Evolutionary conservation across 306 rosid species (phyloP).

Genomic region (Prunus kanzakura): DNA sequence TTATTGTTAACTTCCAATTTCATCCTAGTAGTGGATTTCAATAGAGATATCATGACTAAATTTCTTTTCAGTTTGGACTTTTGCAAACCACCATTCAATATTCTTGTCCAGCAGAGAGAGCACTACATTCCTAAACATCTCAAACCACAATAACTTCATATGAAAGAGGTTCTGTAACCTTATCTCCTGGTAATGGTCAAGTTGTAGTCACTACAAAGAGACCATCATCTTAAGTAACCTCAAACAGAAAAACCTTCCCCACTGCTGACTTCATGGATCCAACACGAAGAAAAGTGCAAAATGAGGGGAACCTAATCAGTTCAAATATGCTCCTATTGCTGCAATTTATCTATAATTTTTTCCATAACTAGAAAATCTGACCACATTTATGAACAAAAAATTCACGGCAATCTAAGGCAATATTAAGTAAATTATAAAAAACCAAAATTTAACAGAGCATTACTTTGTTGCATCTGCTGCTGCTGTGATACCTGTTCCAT

Average conservation of each 20-base stretch:
- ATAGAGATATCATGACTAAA: background rate
- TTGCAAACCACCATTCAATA: background rate
- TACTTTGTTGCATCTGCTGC: slow-evolving; percentile 96
- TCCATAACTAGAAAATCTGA: background rate
- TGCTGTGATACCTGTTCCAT: slow-evolving; percentile 45
- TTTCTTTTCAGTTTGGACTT: background rate
- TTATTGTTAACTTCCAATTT: background rate
- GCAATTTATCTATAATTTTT: background rate
- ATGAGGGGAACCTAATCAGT: background rate
- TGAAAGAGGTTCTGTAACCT: background rate
- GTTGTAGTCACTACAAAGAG: background rate
- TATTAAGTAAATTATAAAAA: background rate
- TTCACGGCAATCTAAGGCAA: background rate
- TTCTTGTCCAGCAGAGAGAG: background rate
- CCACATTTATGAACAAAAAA: background rate
- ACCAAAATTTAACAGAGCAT: slow-evolving; percentile 12
- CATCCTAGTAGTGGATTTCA: background rate
- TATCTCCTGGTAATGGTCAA: slow-evolving; percentile 3
- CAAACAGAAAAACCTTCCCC: background rate
- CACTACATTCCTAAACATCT: background rate
- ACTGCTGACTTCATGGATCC: background rate
- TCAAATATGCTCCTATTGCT: background rate
- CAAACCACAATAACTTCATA: background rate
- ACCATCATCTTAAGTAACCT: background rate
- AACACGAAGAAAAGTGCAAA: background rate